Evolutionary conservation across 2,329 filamentous ascomycete species (phyloP), one percentile per base, ranked within the genome.

Genomic region (Thermomyces lanuginosus): DNA sequence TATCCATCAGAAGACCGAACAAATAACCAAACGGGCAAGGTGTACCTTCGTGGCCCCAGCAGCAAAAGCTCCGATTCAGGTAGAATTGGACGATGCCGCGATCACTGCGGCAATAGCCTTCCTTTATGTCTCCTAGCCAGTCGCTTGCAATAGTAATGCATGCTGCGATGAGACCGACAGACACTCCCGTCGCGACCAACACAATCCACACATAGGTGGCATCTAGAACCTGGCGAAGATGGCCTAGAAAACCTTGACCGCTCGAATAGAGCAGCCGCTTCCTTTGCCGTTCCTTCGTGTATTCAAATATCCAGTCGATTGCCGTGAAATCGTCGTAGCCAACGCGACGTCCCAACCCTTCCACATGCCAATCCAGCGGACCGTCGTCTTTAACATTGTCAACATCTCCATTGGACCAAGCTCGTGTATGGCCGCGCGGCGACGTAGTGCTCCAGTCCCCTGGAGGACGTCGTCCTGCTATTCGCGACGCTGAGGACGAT

Each of bases 261-360:
- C 67, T 70, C 0, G 76, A 69, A 29, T 72, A 69, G 11, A 98
- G 61, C 16, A 77, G 68, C n/a, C 82, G 71, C 43, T 91, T 59
- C 13, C 89, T 72, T 51, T 92, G 82, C 11, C 89, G 72, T 57
- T 98, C 89, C 52, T 93, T 93, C 27, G 80, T 89, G 48, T 95
- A 92, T 53, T 98, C 89, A 43, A 92, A 95, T 47, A 95, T 95
- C 89, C 89, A 98, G 59, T 98, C 89, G 49, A 98, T 98, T 32
- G 89, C 86, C 9, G 86, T 93, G 49, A 93, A 63, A 55, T 98
- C 79, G 46, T 93, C 86, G 57, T 98, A 98, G 29, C 80, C 86
- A 19, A 93, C 84, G 45, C 89, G 72, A 28, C 82, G 71, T 1
- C 84, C 84, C 0, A 81, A 83, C 1, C 82, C 83, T 52, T 93